Percentiles rank a stretch among this genome's conserved stretches.
Evolutionary conservation across 768 basidiomycete genomes (phyloP).

Genomic region (Naganishia antarctica): DNA sequence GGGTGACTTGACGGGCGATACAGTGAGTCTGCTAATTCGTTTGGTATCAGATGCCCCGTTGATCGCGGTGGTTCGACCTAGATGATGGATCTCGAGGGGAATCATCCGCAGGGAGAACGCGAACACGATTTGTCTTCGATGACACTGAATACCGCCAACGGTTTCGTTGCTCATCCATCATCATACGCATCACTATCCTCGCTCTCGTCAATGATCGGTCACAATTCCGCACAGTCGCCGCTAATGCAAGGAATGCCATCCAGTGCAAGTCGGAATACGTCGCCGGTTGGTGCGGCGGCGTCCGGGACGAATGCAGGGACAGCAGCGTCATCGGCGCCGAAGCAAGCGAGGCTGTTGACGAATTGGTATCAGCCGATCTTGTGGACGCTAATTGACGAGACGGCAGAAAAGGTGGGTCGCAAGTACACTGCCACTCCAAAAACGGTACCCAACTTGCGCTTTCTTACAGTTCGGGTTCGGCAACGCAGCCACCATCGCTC

Average conservation of each 20-base stretch:
- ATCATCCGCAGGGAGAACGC: neutral
- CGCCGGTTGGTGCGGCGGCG: neutral
- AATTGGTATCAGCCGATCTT: constrained; percentile 15
- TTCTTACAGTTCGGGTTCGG: constrained; percentile 4
- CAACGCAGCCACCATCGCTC: constrained; percentile 6
- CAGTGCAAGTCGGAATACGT: too few species aligned
- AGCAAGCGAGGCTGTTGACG: constrained; percentile 8
- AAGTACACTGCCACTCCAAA: too few species aligned
- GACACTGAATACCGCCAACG: neutral
- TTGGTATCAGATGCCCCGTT: neutral
- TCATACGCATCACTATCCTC: neutral
- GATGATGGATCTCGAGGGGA: constrained; percentile 1
- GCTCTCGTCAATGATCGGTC: neutral
- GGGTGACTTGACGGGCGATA: neutral
- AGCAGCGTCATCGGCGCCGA: neutral
- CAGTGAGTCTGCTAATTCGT: neutral
- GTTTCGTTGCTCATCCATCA: neutral
- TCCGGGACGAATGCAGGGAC: neutral
- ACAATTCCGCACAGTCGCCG: neutral
- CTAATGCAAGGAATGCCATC: neutral
- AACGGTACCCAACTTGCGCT: too few species aligned
- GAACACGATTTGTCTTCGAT: constrained; percentile 7
- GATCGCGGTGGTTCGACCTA: neutral
- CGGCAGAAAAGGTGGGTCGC: constrained; percentile 4
- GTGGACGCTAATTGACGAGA: constrained; percentile 12